Conservation (phyloP, 2,329 filamentous ascomycete species). For the Teratosphaeria viscida region DNA sequence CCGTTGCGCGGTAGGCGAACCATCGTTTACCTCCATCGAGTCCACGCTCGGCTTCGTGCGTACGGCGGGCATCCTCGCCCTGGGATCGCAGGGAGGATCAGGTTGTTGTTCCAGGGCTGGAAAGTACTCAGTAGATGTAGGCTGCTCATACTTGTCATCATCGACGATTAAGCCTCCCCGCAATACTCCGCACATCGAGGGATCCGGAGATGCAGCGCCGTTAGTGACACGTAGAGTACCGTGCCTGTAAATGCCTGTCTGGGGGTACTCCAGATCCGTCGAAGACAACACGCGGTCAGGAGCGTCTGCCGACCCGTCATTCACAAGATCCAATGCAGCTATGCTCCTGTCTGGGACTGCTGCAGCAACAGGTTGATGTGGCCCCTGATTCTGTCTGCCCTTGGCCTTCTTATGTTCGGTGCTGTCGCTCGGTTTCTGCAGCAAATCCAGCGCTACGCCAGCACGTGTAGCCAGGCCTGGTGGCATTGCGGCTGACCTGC, state of each 20-base stretch:
- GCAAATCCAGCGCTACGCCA: constrained; percentile 17
- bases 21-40: background rate
- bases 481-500: constrained; percentile 8
- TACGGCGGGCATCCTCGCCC: background rate
- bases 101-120: background rate
- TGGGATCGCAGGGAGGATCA: background rate
- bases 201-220: constrained; percentile 35
- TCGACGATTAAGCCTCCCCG: background rate
- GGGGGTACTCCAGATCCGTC: constrained; percentile 31
- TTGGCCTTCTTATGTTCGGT: background rate
- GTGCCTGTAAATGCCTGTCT: constrained; percentile 31
- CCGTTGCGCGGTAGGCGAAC: background rate
- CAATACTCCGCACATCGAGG: constrained; percentile 6
- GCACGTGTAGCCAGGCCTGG: constrained; percentile 17
- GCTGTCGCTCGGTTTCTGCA: constrained; percentile 16
- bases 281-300: constrained; percentile 28
- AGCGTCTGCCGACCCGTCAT: constrained; percentile 3
- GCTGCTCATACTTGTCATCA: background rate
- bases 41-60: background rate
- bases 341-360: background rate
- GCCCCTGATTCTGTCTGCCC: background rate
- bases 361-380: background rate
- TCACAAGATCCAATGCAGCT: constrained; percentile 15
- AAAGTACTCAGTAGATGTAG: background rate
- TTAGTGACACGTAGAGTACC: constrained; percentile 39